Evolutionary conservation across 148 eudicot genomes (phyloP).

Genomic region (Chenopodium quinoa): DNA sequence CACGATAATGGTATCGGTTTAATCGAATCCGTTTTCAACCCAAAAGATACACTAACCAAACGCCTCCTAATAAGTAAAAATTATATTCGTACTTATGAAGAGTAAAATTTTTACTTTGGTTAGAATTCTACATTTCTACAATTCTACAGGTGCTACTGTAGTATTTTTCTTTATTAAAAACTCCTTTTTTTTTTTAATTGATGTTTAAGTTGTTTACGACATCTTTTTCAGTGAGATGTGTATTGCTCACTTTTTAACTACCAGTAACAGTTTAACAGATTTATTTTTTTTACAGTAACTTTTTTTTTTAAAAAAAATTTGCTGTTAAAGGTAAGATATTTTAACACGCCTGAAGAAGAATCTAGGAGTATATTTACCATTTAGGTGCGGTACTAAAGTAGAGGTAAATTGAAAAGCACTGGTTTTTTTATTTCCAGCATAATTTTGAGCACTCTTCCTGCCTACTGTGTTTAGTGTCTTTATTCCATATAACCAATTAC

Average conservation of each 20-base stretch:
- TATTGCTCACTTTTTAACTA: not conserved
- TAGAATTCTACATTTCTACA: no score
- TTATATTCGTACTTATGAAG: no score
- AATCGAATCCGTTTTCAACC: no score
- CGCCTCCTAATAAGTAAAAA: no score
- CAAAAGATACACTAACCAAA: no score
- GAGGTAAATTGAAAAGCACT: not conserved
- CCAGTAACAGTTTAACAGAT: constrained; percentile 6
- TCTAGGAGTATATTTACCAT: not conserved
- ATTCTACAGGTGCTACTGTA: no score
- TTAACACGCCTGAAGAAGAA: constrained; percentile 5
- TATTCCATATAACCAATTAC: not conserved
- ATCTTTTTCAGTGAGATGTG: not conserved
- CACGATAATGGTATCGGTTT: no score
- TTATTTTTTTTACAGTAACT: not conserved
- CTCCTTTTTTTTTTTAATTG: no score
- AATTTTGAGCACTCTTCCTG: constrained; percentile 8
- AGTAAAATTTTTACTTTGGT: no score
- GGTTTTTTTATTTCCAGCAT: not conserved
- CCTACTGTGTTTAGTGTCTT: not conserved
- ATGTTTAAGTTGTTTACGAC: not conserved
- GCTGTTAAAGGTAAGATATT: constrained; percentile 10
- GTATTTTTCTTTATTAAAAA: no score
- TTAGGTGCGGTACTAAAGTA: not conserved
- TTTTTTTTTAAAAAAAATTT: not conserved